Evolutionary conservation across 768 basidiomycete species (phyloP).

Genomic region (Pisolithus microcarpus): DNA sequence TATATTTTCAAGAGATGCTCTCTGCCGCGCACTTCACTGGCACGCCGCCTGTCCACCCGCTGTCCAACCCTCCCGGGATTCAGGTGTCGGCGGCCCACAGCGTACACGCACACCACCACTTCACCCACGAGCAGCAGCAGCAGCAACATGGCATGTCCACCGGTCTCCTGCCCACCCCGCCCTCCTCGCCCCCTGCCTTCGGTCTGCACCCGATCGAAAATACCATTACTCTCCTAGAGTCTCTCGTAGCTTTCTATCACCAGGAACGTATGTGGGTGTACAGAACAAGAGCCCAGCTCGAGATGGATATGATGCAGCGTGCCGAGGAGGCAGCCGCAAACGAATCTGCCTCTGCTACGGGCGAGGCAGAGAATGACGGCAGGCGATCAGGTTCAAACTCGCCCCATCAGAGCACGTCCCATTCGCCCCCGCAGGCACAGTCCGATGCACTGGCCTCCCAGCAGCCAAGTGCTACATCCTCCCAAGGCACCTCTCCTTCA

Average conservation of each 20-base stretch:
- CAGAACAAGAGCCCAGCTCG: conserved; percentile 54
- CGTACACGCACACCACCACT: conserved; percentile 18
- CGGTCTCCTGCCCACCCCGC: conserved; percentile 27
- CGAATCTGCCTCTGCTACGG: conserved; percentile 1
- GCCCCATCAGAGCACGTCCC: conserved; percentile 1
- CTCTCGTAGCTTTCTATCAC: conserved; percentile 60
- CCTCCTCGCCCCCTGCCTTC: conserved; percentile 25
- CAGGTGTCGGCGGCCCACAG: conserved; percentile 18
- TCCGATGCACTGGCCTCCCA: conserved; percentile 12
- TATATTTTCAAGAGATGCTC: neutral
- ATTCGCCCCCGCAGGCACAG: conserved; percentile 6
- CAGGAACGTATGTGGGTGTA: conserved; percentile 68
- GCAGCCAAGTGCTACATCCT: conserved; percentile 18
- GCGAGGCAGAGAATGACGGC: conserved; percentile 12
- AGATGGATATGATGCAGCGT: conserved; percentile 34
- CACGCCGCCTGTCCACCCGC: conserved; percentile 12
- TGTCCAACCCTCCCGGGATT: neutral
- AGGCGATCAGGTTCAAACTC: conserved; percentile 8
- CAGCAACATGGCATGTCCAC: conserved; percentile 23
- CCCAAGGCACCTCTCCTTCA: conserved; percentile 25
- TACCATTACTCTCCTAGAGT: conserved; percentile 55
- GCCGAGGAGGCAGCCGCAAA: conserved; percentile 4
- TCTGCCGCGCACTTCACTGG: conserved; percentile 13
- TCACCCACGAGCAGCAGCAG: conserved; percentile 16
- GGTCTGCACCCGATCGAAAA: conserved; percentile 33